Conservation (phyloP, 2,329 filamentous ascomycete genomes). For the Paramyrothecium roridum region DNA sequence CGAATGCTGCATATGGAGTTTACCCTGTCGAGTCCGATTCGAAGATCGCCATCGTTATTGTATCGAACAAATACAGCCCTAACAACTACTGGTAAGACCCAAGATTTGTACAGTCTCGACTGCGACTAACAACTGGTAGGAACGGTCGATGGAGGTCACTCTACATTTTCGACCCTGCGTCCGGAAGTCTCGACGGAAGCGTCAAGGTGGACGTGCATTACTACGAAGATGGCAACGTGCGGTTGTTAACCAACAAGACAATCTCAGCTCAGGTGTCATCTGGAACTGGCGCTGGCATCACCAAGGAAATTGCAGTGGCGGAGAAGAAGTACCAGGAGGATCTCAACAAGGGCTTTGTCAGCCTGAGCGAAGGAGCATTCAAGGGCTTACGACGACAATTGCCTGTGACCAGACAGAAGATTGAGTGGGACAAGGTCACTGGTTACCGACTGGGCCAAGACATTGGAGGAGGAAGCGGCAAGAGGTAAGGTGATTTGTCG, state of each 20-base stretch:
- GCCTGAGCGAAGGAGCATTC: constrained; percentile 89
- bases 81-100: constrained; percentile 85
- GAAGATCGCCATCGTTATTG: constrained; percentile 76
- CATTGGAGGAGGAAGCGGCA: constrained; percentile 65
- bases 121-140: constrained; percentile 43
- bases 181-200: constrained; percentile 66
- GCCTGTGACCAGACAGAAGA: constrained; percentile 95
- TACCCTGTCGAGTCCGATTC: constrained; percentile 77
- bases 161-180: constrained; percentile 75
- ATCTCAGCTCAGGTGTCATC: constrained; percentile 60
- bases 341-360: constrained; percentile 84
- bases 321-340: constrained; percentile 98
- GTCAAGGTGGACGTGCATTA: constrained; percentile 97
- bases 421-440: constrained; percentile 98
- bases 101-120: background rate
- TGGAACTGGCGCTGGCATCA: constrained; percentile 63
- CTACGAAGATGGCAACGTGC: constrained; percentile 98
- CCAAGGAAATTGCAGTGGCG: constrained; percentile 70
- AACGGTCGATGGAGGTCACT: constrained; percentile 94
- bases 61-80: constrained; percentile 95
- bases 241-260: constrained; percentile 83
- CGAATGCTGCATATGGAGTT: constrained; percentile 74
- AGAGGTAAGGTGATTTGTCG: constrained; percentile 34
- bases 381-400: constrained; percentile 89
- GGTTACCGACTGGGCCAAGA: constrained; percentile 85